Percentiles rank a stretch among this genome's conserved stretches.
These are phyloP conservation scores for Torulaspora microellipsoides DNA, from an alignment of 805 yeast species.

Conservation along the genomic window DNA sequence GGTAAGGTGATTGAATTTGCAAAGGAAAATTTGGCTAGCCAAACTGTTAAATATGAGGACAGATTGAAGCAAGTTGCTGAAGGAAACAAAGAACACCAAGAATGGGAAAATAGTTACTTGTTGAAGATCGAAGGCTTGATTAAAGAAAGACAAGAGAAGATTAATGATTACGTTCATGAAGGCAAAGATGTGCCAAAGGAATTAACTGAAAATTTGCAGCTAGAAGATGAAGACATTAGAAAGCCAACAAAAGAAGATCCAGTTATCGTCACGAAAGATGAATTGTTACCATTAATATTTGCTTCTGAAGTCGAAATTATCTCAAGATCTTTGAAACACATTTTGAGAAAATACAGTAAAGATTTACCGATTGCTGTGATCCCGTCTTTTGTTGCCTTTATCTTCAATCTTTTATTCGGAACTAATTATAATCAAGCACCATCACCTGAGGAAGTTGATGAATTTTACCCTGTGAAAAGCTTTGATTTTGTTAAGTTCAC, in stretches of 20 bases:
- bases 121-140: conserved; percentile 31
- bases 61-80: conserved; percentile 26
- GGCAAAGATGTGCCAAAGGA: conserved; percentile 36
- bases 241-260: conserved; percentile 35
- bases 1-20: conserved; percentile 45
- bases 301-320: conserved; percentile 60
- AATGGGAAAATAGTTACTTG: conserved; percentile 31
- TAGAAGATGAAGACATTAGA: conserved; percentile 33
- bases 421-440: conserved; percentile 40
- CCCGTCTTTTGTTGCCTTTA: conserved; percentile 59
- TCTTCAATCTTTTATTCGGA: conserved; percentile 70
- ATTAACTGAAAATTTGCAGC: conserved; percentile 31
- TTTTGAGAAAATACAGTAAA: conserved; percentile 48
- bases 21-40: conserved; percentile 24
- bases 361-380: conserved; percentile 49
- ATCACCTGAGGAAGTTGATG: conserved; percentile 41
- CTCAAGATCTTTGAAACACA: conserved; percentile 74
- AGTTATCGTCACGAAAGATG: conserved; percentile 34
- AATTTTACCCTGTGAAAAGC: conserved; percentile 41
- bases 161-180: conserved; percentile 30
- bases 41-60: conserved; percentile 20
- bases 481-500: conserved; percentile 44
- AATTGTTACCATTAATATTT: conserved; percentile 43
- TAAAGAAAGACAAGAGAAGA: conserved; percentile 35
- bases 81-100: conserved; percentile 32